Base-by-base conservation (phyloP, 495 filamentous ascomycete species). In the Lasiosphaeris hirsuta region DNA sequence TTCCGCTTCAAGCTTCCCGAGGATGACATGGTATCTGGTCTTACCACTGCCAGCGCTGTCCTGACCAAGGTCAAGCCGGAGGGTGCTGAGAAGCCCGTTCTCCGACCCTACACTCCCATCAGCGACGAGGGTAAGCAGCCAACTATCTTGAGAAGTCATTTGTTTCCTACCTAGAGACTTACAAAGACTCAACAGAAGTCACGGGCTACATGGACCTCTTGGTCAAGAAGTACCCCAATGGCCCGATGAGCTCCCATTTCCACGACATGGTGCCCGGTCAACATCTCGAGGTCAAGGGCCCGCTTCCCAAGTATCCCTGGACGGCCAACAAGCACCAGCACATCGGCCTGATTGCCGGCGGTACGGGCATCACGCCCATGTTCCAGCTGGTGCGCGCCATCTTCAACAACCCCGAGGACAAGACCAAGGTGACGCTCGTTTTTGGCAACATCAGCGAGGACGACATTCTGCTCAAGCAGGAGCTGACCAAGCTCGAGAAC, bases 361-460 rank as follows among this genome's bases (percentile, higher is more conserved):
- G 94, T 61, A 97, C 94, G 4, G 94, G 94, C 50, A 96, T 97
- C 67, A 93, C 93, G 36, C 94, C 94, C 34, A 81, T 84, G 78
- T 96, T 87, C 78, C 94, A 98, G 82, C 83, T 98, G 36, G 74
- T 80, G 51, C 82, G 88, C 15, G 78, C 86, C 47, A 96, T 97
- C 78, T 94, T 96, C 85, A 89, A 86, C 74, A 96, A 96, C 81
- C 93, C 93, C 42, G 85, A 92, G 30, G 93, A 96, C 78, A 88
- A 89, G 83, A 96, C 93, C 65, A 96, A 96, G 80, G 90, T 97
- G 34, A 96, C 92, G 15, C 83, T 97, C 11, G 84, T 97, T 13
- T 96, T 92, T 69, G 92, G 90, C 62, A 96, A 96, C 72, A 74
- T 96, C 46, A 78, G 67, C 18, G 89, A 96, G 75, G 83, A 91